Percentiles rank a stretch among this genome's conserved stretches.
Conservation (phyloP, 73 alveolate genomes). For the Tetrahymena malaccensis region DNA sequence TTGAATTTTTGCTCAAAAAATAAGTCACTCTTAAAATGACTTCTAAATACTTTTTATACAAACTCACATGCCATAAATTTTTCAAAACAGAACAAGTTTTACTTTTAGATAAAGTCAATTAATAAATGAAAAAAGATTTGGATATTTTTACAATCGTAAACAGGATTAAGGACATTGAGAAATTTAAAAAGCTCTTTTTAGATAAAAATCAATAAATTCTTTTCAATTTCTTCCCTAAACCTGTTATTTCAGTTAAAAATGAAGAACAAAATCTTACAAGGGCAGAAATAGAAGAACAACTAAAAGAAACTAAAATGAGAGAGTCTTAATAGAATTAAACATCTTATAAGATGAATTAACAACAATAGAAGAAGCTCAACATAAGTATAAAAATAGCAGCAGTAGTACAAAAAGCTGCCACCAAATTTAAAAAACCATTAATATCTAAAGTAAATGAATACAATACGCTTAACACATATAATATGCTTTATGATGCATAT, state of each 20-base stretch:
- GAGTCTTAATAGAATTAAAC: background rate
- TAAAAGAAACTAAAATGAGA: background rate
- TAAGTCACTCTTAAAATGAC: background rate
- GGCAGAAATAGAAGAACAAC: background rate
- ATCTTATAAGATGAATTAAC: background rate
- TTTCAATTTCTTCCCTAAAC: background rate
- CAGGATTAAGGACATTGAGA: background rate
- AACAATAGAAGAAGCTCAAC: background rate
- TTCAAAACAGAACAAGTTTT: background rate
- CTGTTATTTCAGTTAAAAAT: background rate
- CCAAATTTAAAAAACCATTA: background rate
- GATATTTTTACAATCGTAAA: background rate
- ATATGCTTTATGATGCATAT: background rate
- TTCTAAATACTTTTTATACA: background rate
- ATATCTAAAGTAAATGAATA: background rate
- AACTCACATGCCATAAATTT: background rate
- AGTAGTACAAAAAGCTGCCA: background rate
- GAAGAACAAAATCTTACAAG: background rate
- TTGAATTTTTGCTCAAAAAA: background rate
- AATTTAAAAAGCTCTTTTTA: background rate
- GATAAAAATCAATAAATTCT: background rate
- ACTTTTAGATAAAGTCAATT: background rate
- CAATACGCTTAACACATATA: background rate
- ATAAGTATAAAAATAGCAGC: background rate
- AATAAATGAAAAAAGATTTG: background rate